These are phyloP conservation scores for Hypocreales sp. DNA, from an alignment of 2,329 filamentous ascomycete genomes.

Conservation along the genomic window DNA sequence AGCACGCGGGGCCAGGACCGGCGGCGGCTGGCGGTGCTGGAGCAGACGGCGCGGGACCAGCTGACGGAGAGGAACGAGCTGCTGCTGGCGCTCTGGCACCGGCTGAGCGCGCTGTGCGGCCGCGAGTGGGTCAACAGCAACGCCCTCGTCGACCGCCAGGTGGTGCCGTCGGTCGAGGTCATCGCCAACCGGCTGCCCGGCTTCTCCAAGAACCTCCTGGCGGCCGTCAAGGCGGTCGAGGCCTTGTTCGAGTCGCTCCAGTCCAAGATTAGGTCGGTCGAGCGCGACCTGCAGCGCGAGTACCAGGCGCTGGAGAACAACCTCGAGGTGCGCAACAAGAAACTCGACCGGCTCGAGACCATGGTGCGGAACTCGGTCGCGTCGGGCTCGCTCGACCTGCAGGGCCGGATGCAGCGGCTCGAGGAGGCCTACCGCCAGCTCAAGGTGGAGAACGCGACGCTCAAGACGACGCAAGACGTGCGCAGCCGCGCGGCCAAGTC, in stretches of 20 bases:
- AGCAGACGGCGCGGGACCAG: slow-evolving; percentile 73
- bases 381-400: slow-evolving; percentile 24
- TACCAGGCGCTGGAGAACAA: slow-evolving; percentile 75
- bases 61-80: slow-evolving; percentile 80
- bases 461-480: slow-evolving; percentile 47
- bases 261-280: slow-evolving; percentile 65
- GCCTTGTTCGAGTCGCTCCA: slow-evolving; percentile 64
- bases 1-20: slow-evolving; percentile 62
- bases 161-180: slow-evolving; percentile 67
- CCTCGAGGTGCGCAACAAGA: slow-evolving; percentile 65
- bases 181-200: slow-evolving; percentile 73
- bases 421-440: slow-evolving; percentile 47
- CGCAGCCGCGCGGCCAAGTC: slow-evolving; percentile 32
- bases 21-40: slow-evolving; percentile 58
- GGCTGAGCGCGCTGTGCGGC: slow-evolving; percentile 72
- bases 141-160: slow-evolving; percentile 73
- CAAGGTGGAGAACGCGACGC: slow-evolving; percentile 52
- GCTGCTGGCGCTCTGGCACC: slow-evolving; percentile 78
- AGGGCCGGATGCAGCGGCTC: slow-evolving; percentile 33
- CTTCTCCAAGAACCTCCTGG: slow-evolving; percentile 79
- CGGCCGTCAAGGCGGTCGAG: slow-evolving; percentile 79
- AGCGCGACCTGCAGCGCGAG: slow-evolving; percentile 79
- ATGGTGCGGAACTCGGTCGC: slow-evolving; percentile 53
- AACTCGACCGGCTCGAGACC: slow-evolving; percentile 74
- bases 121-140: slow-evolving; percentile 86